These are phyloP conservation scores for Davidsoniella australis DNA, from an alignment of 2,329 filamentous ascomycete genomes.

Conservation along the genomic window DNA sequence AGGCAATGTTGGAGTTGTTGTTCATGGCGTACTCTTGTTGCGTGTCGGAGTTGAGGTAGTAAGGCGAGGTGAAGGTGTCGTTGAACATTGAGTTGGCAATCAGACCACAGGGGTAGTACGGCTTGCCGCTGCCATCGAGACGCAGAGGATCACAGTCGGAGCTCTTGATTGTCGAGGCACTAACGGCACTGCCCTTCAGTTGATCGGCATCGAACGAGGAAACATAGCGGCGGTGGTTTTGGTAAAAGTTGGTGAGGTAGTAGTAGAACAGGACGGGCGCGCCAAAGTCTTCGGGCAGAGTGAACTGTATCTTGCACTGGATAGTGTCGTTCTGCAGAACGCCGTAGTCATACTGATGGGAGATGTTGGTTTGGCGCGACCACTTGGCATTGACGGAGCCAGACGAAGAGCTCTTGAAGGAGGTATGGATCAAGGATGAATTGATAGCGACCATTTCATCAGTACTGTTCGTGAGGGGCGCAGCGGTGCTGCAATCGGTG, in stretches of 20 bases:
- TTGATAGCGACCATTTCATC: conserved; percentile 34
- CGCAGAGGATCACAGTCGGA: conserved; percentile 64
- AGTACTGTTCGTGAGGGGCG: conserved; percentile 25
- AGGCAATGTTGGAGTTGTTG: conserved; percentile 60
- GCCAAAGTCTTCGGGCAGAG: conserved; percentile 59
- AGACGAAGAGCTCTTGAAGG: conserved; percentile 45
- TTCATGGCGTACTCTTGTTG: conserved; percentile 54
- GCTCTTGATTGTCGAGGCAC: conserved; percentile 39
- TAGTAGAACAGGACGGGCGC: conserved; percentile 89
- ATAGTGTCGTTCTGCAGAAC: conserved; percentile 23
- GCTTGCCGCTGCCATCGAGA: conserved; percentile 34
- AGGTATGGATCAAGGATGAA: conserved; percentile 38
- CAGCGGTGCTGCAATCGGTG: conserved; percentile 50
- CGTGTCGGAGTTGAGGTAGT: conserved; percentile 39
- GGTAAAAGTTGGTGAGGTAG: conserved; percentile 92
- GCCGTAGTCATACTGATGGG: conserved; percentile 20
- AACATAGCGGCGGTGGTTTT: conserved; percentile 94
- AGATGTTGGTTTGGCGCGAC: conserved; percentile 25
- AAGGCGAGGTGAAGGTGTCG: conserved; percentile 60
- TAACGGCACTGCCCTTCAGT: conserved; percentile 51
- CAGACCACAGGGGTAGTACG: conserved; percentile 87
- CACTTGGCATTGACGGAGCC: conserved; percentile 24
- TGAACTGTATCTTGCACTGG: conserved; percentile 61
- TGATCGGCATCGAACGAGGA: conserved; percentile 74
- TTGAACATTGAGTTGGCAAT: conserved; percentile 98